Conservation (phyloP, 1,139 yeast species). For the Geotrichum aggregatum region DNA sequence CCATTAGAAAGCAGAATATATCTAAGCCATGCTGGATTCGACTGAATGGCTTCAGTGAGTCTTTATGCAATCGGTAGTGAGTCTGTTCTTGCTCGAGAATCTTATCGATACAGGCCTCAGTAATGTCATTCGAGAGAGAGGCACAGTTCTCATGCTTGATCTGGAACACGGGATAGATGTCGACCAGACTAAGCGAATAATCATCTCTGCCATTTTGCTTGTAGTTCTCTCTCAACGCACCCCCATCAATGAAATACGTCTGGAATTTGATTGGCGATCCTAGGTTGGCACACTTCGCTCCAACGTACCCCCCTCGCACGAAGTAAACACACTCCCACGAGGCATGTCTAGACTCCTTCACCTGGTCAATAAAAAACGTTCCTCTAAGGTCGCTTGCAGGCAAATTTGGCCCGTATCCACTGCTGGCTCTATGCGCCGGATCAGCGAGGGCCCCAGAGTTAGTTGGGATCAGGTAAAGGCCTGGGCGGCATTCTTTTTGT, state of each 20-base stretch:
- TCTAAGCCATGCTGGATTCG: constrained; percentile 16
- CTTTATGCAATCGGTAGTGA: constrained; percentile 1
- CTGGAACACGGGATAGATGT: constrained; percentile 16
- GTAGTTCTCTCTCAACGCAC: background rate
- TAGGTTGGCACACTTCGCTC: constrained; percentile 13
- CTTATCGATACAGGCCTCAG: constrained; percentile 15
- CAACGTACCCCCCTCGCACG: constrained; percentile 17
- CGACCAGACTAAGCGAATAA: constrained; percentile 4
- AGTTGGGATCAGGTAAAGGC: constrained; percentile 18
- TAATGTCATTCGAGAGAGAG: constrained; percentile 11
- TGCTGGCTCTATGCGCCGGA: background rate
- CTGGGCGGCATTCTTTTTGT: constrained; percentile 18
- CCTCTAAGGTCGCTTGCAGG: background rate
- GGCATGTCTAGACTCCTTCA: background rate
- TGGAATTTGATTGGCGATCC: constrained; percentile 19
- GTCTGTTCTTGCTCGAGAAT: constrained; percentile 6
- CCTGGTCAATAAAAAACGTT: constrained; percentile 1
- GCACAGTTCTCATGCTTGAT: constrained; percentile 15
- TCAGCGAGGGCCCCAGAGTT: background rate
- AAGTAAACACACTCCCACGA: constrained; percentile 19
- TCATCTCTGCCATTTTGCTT: background rate
- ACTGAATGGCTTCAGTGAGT: constrained; percentile 12
- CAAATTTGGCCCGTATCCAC: background rate
- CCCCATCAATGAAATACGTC: constrained; percentile 12
- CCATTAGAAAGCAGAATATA: constrained; percentile 17